Base-by-base conservation (phyloP, 1,284 basidiomycete species). In the Moesziomyces sp. region DNA sequence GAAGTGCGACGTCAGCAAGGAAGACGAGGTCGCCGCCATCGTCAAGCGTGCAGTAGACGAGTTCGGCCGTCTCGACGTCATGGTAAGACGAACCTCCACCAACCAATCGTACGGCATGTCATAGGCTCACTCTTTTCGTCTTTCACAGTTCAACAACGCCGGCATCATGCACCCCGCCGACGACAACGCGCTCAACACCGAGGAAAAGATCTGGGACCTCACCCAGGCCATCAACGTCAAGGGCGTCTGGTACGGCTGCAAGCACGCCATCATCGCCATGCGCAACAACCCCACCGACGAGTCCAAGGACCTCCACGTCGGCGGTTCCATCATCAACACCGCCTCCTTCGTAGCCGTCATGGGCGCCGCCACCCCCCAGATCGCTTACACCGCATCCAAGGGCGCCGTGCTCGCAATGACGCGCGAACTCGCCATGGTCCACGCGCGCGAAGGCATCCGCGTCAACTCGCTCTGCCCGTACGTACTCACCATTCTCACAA, bases 331-430 rank as follows among this genome's bases (percentile, higher is more conserved):
- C 86, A 97, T 98, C 86, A 98, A 98, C 86, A 96, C 92, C 7
- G 94, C 96, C 8, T 94, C 92, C 76, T 97, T 98, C 82, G 95
- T 97, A 26, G 94, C 94, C 45, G 86, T 93, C 70, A 87, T 94
- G 87, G 94, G 95, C 49, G 94, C 95, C 49, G 95, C 95, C 24
- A 97, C 95, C 3, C 94, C 95, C 56, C 96, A 97, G 85, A 87
- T 98, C 38, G 95, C 95, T 55, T 98, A 87, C 80, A 87, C 86
- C 30, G 85, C 86, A 0, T 85, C 83, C 26, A 86, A 93, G 90
- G 95, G 95, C 62, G 95, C 91, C 34, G 96, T 98, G 5, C 90
- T 98, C 58, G 92, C 95, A n/a, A 96, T 98, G 94, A 95, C 93
- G 11, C 90, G 95, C 56, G 95, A 98, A 84, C 88, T 98, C 28